phyloP scores from a whole-genome alignment of 2,329 filamentous ascomycete genomes.

The Penicillium sp. region DNA sequence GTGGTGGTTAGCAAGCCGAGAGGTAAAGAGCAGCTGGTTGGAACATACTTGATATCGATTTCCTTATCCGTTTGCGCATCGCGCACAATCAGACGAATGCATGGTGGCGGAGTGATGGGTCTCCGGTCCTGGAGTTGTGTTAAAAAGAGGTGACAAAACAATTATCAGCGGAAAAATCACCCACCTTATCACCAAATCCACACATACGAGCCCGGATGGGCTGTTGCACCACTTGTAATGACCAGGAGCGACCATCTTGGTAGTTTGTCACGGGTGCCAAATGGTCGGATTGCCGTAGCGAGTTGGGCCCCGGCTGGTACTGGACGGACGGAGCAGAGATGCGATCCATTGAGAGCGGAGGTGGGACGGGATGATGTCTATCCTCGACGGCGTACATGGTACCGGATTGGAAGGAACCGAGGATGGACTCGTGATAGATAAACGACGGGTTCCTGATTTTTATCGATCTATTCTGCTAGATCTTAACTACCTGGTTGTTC shows the following conservation, averaged over 20 bases:
- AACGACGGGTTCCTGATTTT: constrained; percentile 11
- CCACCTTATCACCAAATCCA: constrained; percentile 95
- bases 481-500: constrained; percentile 3
- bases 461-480: constrained; percentile 9
- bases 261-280: constrained; percentile 43
- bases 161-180: constrained; percentile 19
- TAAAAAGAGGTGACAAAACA: constrained; percentile 7
- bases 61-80: constrained; percentile 75
- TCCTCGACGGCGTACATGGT: constrained; percentile 43
- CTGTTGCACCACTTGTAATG: constrained; percentile 82
- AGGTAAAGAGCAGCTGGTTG: neutral
- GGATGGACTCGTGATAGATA: constrained; percentile 17
- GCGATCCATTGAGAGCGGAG: constrained; percentile 44
- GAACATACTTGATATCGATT: constrained; percentile 73
- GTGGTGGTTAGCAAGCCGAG: neutral
- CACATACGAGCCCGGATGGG: constrained; percentile 95
- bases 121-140: constrained; percentile 69
- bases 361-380: constrained; percentile 37
- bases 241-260: constrained; percentile 51
- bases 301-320: constrained; percentile 36
- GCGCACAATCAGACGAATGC: constrained; percentile 77
- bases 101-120: constrained; percentile 93
- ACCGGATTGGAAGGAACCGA: constrained; percentile 28
- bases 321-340: constrained; percentile 39
- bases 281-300: constrained; percentile 35